Evolutionary conservation across 2,329 filamentous ascomycete species (phyloP), one percentile per base, ranked within the genome.

Genomic region (Cladobotryum mycophilum): DNA sequence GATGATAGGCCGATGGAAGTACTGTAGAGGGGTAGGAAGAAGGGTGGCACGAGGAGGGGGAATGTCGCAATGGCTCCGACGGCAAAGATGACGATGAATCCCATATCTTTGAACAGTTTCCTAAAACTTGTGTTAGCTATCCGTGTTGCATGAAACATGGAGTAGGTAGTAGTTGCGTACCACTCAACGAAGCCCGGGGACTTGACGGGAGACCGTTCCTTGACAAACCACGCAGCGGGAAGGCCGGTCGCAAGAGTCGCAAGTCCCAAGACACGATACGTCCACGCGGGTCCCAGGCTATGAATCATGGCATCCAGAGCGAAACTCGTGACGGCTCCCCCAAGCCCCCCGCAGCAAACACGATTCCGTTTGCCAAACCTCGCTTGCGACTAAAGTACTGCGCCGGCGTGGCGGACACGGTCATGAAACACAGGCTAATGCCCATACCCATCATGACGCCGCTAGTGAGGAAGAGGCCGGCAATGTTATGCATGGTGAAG

Each of bases 41-140:
- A 82, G 0, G 79, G 75, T 0, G 79, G 79, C 0, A 82, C 78
- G 53, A 81, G 74, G 14, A 82, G 70, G 0, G 79, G 73, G 55
- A 83, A 83, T 1, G 76, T 80, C 1, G 70, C 78, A 14, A 82
- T 68, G 1, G 70, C 73, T 3, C 78, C 76, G 4, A 72, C 70
- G 5, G 76, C 54, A 57, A 81, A 80, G 38, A 82, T 62, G 12
- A 72, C 60, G n/a, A 67, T 52, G 60, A 82, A 82, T 2, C 67
- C 67, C n/a, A 71, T 47, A 53, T 79, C 68, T 12, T 68, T 69
- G 60, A 81, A 78, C 2, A 81, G 64, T 13, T 64, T 64, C 75
- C 72, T 52, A 4, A 6, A 2, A 35, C 8, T 8, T 13, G 9
- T 1, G 41, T 25, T 25, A 3, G 25, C 48, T 8, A 44, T 46